Evolutionary conservation across 768 basidiomycete genomes (phyloP).

Genomic region (Rhodotorula toruloides): DNA sequence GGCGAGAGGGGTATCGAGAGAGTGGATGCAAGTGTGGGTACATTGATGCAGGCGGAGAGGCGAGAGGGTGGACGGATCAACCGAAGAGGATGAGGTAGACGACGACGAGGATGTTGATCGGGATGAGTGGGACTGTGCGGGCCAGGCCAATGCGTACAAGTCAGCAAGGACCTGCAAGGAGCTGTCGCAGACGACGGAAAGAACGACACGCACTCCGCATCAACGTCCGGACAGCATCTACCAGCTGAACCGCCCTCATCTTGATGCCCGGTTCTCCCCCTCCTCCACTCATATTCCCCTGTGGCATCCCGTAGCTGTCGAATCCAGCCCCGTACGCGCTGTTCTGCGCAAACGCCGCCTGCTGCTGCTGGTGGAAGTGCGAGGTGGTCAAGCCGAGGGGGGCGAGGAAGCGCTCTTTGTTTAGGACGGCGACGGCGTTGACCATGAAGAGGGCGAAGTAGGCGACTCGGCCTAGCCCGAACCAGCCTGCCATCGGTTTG

Average conservation of each 20-base stretch:
- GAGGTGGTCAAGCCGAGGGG: constrained; percentile 21
- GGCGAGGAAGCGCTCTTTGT: constrained; percentile 92
- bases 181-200: constrained; percentile 22
- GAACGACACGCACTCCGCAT: constrained; percentile 79
- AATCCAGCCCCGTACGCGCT: constrained; percentile 4
- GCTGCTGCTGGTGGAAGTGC: constrained; percentile 10
- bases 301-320: constrained; percentile 26
- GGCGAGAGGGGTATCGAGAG: background rate
- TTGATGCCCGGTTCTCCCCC: constrained; percentile 57
- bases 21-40: background rate
- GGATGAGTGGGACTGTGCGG: constrained; percentile 81
- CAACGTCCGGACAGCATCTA: constrained; percentile 88
- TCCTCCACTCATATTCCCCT: background rate
- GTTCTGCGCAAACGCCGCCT: background rate
- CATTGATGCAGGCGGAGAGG: background rate
- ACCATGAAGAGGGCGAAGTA: constrained; percentile 82
- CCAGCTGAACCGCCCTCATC: constrained; percentile 80
- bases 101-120: constrained; percentile 77
- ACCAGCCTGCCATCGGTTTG: constrained; percentile 35
- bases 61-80: background rate
- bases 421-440: constrained; percentile 91
- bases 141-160: background rate
- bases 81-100: constrained; percentile 58
- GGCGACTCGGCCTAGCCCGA: constrained; percentile 54
- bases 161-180: constrained; percentile 8